phyloP scores from a whole-genome alignment of 495 filamentous ascomycete species.

The Xylaria sp. region DNA sequence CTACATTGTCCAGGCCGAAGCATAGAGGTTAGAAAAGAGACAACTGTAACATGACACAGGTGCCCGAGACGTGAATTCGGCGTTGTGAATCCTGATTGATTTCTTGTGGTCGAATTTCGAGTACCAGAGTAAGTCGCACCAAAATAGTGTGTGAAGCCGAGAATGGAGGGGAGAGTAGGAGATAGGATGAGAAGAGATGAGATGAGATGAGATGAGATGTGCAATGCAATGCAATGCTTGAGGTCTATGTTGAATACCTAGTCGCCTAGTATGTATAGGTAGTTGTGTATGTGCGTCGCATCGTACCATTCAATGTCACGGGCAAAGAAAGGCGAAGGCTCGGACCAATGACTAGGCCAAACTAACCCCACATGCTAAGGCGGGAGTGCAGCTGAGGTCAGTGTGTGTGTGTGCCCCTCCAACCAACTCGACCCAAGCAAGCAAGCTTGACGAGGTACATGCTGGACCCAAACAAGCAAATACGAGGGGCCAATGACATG shows the following conservation, averaged over 20 bases:
- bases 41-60: constrained; percentile 18
- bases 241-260: not conserved
- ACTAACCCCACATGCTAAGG: constrained; percentile 9
- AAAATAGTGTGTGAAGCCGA: not conserved
- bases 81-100: not conserved
- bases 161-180: not conserved
- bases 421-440: not conserved
- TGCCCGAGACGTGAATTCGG: not conserved
- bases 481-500: constrained; percentile 6
- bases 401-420: constrained; percentile 11
- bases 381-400: constrained; percentile 12
- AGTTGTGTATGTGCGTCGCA: not conserved
- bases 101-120: not conserved
- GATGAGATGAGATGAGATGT: not conserved
- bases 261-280: too few relatives aligned
- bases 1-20: constrained; percentile 9
- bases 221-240: not conserved
- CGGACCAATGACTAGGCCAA: not conserved
- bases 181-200: not conserved
- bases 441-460: not conserved
- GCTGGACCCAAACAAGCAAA: not conserved
- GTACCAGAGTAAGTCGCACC: not conserved
- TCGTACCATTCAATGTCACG: not conserved
- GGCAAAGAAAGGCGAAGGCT: not conserved
- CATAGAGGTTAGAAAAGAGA: constrained; percentile 29